phyloP scores from a whole-genome alignment of 2,329 filamentous ascomycete genomes.

The Rachicladosporium sp. region DNA sequence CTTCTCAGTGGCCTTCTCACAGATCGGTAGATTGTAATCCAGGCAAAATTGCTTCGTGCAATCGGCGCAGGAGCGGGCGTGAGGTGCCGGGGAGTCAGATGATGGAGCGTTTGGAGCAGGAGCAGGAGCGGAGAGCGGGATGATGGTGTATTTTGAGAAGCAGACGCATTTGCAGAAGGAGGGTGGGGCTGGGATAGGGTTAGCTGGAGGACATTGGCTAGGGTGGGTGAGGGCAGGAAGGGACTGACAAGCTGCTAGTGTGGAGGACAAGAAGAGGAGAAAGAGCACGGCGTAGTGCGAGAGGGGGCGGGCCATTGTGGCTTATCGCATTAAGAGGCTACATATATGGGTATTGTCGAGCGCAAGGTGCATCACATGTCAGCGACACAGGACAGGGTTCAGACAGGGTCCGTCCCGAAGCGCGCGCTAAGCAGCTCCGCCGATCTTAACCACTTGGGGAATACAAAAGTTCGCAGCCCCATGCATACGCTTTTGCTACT shows the following conservation, averaged over 20 bases:
- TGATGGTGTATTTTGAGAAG: slow-evolving; percentile 55
- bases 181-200: slow-evolving; percentile 33
- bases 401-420: too few species aligned
- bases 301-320: slow-evolving; percentile 7
- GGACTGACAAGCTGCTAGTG: slow-evolving; percentile 32
- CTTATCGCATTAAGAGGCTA: background rate
- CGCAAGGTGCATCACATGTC: too few species aligned
- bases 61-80: slow-evolving; percentile 46
- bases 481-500: too few species aligned
- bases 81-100: background rate
- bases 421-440: too few species aligned
- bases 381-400: too few species aligned
- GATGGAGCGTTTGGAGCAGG: background rate
- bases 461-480: too few species aligned
- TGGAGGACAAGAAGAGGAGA: slow-evolving; percentile 24
- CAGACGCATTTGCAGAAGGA: slow-evolving; percentile 65
- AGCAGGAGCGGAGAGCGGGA: slow-evolving; percentile 41
- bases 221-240: background rate
- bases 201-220: background rate
- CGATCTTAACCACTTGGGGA: too few species aligned
- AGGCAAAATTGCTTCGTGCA: slow-evolving; percentile 58
- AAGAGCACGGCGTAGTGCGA: slow-evolving; percentile 18
- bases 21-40: slow-evolving; percentile 49
- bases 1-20: slow-evolving; percentile 51
- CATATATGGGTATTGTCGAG: too few species aligned